Conservation (phyloP, 148 eudicot genomes). For the Agrostemma githago region DNA sequence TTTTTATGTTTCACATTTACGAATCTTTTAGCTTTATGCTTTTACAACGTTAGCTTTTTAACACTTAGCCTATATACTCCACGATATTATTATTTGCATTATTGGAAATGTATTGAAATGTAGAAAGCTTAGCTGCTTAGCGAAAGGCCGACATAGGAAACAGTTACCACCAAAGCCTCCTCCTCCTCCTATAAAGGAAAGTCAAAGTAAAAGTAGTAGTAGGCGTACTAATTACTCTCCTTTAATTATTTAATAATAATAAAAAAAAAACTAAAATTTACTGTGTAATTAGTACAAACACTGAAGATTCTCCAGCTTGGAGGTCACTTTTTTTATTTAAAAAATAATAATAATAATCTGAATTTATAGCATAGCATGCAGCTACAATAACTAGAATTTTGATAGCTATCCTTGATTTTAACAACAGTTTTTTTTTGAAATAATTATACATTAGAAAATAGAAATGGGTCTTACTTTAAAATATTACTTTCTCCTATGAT, state of each 20-base stretch:
- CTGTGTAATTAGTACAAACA: background rate
- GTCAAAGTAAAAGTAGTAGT: background rate
- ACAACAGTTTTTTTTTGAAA: too few species aligned
- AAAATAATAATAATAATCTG: background rate
- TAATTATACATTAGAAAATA: too few species aligned
- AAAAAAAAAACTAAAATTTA: too few species aligned
- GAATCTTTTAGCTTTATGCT: background rate
- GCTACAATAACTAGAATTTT: background rate
- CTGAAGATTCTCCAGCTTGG: slow-evolving; percentile 1
- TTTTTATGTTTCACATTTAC: background rate
- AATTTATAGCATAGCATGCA: slow-evolving; percentile 1
- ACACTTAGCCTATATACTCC: too few species aligned
- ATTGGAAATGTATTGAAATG: background rate
- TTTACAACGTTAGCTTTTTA: background rate
- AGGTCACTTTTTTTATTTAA: background rate
- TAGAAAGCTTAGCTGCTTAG: background rate
- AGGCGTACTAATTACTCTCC: background rate
- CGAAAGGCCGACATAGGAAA: background rate
- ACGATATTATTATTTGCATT: too few species aligned
- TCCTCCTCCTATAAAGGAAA: too few species aligned
- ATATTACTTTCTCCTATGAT: too few species aligned
- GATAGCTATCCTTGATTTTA: background rate
- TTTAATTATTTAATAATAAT: too few species aligned
- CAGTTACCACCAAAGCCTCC: background rate
- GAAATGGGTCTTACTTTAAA: too few species aligned